Percentiles rank a stretch among this genome's conserved stretches.
These are phyloP conservation scores for Coemansia sp. DNA, from an alignment of 192 early-diverging fungal genomes.

Conservation along the genomic window DNA sequence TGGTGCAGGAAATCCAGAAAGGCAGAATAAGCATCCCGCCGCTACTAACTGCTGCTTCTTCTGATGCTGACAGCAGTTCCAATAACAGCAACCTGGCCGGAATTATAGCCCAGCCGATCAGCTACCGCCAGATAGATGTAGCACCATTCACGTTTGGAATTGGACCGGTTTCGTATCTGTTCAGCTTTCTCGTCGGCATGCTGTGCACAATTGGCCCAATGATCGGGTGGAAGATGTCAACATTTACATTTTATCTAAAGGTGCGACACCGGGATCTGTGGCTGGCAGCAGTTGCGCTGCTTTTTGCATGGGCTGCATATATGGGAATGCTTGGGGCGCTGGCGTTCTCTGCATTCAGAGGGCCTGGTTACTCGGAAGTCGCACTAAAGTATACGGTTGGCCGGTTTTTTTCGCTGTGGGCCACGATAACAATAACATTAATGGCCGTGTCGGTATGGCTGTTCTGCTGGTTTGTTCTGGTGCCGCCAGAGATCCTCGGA, in stretches of 20 bases:
- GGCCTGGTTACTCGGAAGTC: constrained; percentile 5
- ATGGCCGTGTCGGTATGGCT: constrained; percentile 26
- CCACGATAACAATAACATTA: neutral
- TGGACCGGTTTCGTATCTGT: constrained; percentile 19
- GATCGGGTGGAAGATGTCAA: constrained; percentile 29
- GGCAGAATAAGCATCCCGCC: neutral
- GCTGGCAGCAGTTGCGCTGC: neutral
- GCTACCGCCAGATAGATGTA: constrained; percentile 13
- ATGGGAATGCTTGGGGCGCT: constrained; percentile 22
- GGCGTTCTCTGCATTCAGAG: constrained; percentile 25
- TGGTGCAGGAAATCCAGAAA: neutral
- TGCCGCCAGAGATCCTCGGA: constrained; percentile 31
- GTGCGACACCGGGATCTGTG: constrained; percentile 19
- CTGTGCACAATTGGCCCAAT: constrained; percentile 19
- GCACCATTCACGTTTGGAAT: constrained; percentile 19
- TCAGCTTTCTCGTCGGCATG: constrained; percentile 20
- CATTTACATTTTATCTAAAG: constrained; percentile 25
- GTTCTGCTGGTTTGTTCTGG: constrained; percentile 19
- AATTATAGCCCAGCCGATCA: constrained; percentile 10
- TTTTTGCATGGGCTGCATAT: constrained; percentile 3
- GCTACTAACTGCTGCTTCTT: too few relatives aligned
- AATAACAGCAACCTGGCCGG: neutral
- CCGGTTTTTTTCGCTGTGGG: constrained; percentile 38
- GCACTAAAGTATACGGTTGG: constrained; percentile 26
- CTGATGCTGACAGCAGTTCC: neutral